Conservation (phyloP, 1,139 yeast species). For the Sugiyamaella japonica region DNA sequence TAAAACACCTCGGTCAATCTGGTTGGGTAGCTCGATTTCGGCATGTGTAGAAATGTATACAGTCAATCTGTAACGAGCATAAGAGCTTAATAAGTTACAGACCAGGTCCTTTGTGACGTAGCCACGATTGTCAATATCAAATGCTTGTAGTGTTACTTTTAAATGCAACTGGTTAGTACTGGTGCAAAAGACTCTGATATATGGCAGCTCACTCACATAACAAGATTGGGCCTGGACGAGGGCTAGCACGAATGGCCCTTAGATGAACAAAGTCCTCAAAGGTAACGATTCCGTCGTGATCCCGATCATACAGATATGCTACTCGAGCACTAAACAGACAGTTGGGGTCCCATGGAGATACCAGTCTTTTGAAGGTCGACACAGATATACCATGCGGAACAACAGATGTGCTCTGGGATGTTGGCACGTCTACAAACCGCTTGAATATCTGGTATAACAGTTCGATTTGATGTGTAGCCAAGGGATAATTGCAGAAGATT, state of each 20-base stretch:
- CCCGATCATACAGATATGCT: constrained; percentile 27
- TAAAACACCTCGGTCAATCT: constrained; percentile 16
- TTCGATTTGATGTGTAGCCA: neutral
- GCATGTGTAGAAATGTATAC: constrained; percentile 8
- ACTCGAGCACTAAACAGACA: constrained; percentile 18
- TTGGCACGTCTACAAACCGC: constrained; percentile 13
- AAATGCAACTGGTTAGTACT: neutral
- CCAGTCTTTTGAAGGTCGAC: constrained; percentile 21
- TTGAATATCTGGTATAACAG: constrained; percentile 19
- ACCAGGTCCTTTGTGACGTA: constrained; percentile 8
- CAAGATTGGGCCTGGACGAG: neutral
- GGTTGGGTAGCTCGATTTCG: constrained; percentile 1
- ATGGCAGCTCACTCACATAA: constrained; percentile 6
- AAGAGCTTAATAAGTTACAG: constrained; percentile 16
- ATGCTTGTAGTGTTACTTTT: constrained; percentile 13
- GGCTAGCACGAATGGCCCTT: constrained; percentile 1
- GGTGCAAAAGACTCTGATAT: no score
- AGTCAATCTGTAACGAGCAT: neutral
- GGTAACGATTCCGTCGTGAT: constrained; percentile 31
- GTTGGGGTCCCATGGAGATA: constrained; percentile 22
- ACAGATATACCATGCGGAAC: constrained; percentile 24
- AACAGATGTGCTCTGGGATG: neutral
- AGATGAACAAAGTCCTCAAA: constrained; percentile 28
- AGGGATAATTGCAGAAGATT: neutral
- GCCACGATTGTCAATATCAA: constrained; percentile 17